These are phyloP conservation scores for Halenospora varia DNA, from an alignment of 495 filamentous ascomycete species.

Conservation along the genomic window DNA sequence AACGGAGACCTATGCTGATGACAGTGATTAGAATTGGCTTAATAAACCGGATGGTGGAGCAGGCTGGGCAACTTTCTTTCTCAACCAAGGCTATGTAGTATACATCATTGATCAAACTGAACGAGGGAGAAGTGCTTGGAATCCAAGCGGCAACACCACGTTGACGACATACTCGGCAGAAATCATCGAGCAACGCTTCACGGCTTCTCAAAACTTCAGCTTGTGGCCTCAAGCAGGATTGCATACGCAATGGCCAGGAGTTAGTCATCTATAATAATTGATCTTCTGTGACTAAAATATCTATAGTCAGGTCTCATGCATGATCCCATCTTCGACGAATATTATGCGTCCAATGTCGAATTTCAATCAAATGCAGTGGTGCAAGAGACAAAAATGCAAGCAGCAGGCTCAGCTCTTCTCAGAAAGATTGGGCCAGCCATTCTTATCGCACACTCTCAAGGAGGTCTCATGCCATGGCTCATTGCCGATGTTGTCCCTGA, in stretches of 20 bases:
- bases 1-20: no score
- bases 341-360: conserved; percentile 42
- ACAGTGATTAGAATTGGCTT: conserved; percentile 47
- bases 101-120: conserved; percentile 42
- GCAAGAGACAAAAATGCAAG: conserved; percentile 40
- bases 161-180: conserved; percentile 17
- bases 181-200: conserved; percentile 29
- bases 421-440: conserved; percentile 43
- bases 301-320: conserved; percentile 36
- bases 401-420: conserved; percentile 43
- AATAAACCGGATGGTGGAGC: conserved; percentile 44
- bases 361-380: conserved; percentile 30
- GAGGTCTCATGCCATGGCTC: conserved; percentile 45
- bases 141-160: conserved; percentile 8
- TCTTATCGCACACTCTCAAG: conserved; percentile 50
- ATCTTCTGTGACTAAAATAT: background rate
- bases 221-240: conserved; percentile 40
- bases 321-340: conserved; percentile 48
- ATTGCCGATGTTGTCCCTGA: conserved; percentile 41
- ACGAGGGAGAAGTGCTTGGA: conserved; percentile 30
- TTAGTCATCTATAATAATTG: conserved; percentile 1
- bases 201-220: conserved; percentile 32
- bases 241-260: conserved; percentile 54
- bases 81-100: conserved; percentile 41
- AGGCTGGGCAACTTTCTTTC: conserved; percentile 50